These are phyloP conservation scores for Enterocytospora artemiae DNA, from an alignment of 371 early-diverging fungal species.

Conservation along the genomic window DNA sequence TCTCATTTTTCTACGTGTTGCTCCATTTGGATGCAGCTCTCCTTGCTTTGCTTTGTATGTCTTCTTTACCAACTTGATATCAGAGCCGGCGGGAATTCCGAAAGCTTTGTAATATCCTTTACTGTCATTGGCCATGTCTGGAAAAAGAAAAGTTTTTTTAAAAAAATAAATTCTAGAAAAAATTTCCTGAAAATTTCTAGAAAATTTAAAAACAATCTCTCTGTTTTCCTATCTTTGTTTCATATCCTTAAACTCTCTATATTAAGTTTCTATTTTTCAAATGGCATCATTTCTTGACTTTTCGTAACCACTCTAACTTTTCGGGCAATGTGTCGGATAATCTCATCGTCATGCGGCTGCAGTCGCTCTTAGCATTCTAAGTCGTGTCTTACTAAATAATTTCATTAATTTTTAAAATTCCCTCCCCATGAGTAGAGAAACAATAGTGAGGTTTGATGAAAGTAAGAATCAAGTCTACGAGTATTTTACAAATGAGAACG, in stretches of 20 bases:
- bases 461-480: too few species aligned
- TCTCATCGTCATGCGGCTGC: too few species aligned
- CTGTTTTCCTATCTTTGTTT: background rate
- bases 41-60: slow-evolving; percentile 38
- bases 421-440: too few species aligned
- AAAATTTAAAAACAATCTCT: background rate
- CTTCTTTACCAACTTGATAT: slow-evolving; percentile 41
- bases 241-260: background rate
- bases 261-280: background rate
- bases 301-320: too few species aligned
- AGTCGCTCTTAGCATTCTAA: too few species aligned
- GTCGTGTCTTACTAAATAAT: too few species aligned
- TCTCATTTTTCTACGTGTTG: slow-evolving; percentile 15
- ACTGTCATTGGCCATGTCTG: slow-evolving; percentile 21
- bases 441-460: too few species aligned
- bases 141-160: slow-evolving; percentile 18
- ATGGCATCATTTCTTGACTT: background rate
- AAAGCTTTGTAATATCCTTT: slow-evolving; percentile 53
- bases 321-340: too few species aligned
- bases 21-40: slow-evolving; percentile 39
- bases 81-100: slow-evolving; percentile 34
- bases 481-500: too few species aligned
- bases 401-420: too few species aligned
- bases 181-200: slow-evolving; percentile 16
- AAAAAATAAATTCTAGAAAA: slow-evolving; percentile 32